A percentile compares a stretch with the other conserved stretches of the same genome.
phyloP scores from a whole-genome alignment of 2,329 filamentous ascomycete genomes.

The Pseudocercospora fuligena region DNA sequence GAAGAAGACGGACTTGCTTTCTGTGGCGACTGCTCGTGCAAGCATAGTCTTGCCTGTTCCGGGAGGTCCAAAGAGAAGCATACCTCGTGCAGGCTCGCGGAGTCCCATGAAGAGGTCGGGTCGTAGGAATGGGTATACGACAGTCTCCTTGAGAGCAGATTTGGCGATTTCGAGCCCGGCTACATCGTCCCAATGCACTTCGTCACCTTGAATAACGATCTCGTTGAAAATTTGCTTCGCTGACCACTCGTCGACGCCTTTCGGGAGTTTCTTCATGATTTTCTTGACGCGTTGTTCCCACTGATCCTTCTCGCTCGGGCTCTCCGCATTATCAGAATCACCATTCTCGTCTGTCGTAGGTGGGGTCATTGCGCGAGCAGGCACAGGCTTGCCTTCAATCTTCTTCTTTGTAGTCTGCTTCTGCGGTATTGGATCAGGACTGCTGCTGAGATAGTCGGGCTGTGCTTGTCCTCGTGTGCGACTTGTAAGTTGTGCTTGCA shows the following conservation, averaged over 20 bases:
- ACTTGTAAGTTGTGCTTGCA: conserved; percentile 26
- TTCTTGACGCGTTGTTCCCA: conserved; percentile 67
- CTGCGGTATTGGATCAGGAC: conserved; percentile 25
- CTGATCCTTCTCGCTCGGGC: conserved; percentile 47
- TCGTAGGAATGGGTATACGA: conserved; percentile 94
- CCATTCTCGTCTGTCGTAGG: conserved; percentile 53
- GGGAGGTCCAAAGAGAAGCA: conserved; percentile 94
- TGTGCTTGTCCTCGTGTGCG: conserved; percentile 19
- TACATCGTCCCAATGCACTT: conserved; percentile 93
- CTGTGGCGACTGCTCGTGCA: conserved; percentile 89
- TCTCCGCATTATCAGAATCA: conserved; percentile 45
- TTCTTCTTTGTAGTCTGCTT: conserved; percentile 33
- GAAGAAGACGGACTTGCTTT: conserved; percentile 94
- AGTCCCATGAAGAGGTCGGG: conserved; percentile 96
- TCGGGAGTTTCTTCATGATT: conserved; percentile 77
- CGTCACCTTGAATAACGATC: conserved; percentile 90
- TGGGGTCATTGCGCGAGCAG: conserved; percentile 46
- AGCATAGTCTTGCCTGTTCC: conserved; percentile 99
- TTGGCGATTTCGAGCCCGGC: conserved; percentile 91
- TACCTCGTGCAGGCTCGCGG: conserved; percentile 89
- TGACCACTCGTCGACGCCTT: conserved; percentile 78
- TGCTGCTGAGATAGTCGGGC: conserved; percentile 27
- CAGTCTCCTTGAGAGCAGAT: conserved; percentile 87
- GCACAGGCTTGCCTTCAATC: conserved; percentile 29
- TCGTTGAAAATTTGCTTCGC: conserved; percentile 95